A percentile compares a stretch with the other conserved stretches of the same genome.
phyloP scores from a whole-genome alignment of 176 grass and related monocot genomes.

The Triticum aestivum region DNA sequence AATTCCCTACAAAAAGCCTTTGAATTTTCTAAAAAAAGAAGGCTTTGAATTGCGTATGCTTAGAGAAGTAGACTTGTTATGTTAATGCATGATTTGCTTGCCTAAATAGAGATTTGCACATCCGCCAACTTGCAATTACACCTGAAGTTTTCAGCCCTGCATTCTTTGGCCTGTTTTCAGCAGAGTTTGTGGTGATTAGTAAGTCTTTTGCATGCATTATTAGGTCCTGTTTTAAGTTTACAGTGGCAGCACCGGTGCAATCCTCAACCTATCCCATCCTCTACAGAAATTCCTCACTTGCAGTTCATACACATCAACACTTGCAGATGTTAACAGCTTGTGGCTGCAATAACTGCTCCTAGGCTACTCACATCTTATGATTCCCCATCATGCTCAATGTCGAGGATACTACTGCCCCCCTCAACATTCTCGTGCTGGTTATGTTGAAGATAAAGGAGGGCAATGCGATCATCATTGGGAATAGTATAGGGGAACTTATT shows the following conservation, averaged over 20 bases:
- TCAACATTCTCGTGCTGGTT: no score
- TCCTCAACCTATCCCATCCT: not conserved
- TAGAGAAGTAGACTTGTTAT: no score
- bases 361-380: not conserved
- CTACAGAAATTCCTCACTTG: not conserved
- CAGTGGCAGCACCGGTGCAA: no score
- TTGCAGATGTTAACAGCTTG: not conserved
- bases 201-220: not conserved
- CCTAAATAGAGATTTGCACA: not conserved
- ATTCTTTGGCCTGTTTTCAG: not conserved
- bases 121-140: not conserved
- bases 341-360: not conserved
- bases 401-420: not conserved
- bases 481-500: not conserved
- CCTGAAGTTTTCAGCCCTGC: no score
- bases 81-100: no score
- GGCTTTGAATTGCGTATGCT: no score
- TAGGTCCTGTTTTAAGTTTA: no score
- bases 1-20: no score
- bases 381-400: not conserved
- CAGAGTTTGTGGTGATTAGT: not conserved
- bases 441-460: no score
- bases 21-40: no score
- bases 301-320: not conserved
- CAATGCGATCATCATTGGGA: not conserved